Evolutionary conservation across 306 rosid species (phyloP), one percentile per base, ranked within the genome.

Genomic region (Cercis canadensis): DNA sequence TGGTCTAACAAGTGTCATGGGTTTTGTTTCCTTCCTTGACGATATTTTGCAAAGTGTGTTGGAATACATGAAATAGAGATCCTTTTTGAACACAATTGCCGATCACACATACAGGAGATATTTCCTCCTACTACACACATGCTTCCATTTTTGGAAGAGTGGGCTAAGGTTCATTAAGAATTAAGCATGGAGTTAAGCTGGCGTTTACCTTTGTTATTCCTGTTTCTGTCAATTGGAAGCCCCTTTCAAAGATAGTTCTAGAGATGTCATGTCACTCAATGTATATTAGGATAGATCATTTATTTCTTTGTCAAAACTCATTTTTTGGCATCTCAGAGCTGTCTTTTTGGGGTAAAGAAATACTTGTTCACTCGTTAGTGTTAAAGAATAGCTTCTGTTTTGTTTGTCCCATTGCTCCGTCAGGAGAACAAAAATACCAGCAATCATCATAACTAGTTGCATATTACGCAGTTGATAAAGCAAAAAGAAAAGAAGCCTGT

Each of bases 1-100:
- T 57, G 92, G 98, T 51, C 83, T 87, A 18, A 84, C 96, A 0
- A 94, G 94, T 45, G 87, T 90, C 47, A 83, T 83, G 90, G 98
- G 98, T 79, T 90, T 88, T 66, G 90, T 90, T 71, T 88, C 98
- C 66, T 84, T 84, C 66, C 88, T 84, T 52, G 88, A 90, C 50
- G 92, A 92, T 36, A 74, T 90, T 74, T 79, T 89, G 11, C 92
- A 76, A 75, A 78, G 86, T 54, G 98, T 87, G 37, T 50, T 89
- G 63, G 96, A 90, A 56, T 94, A 87, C 87, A 69, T 90, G 60
- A 94, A 84, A 68, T 87, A 87, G 79, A 70, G 78, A 32, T 40
- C 76, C 53, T 65, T 53, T 41, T 18, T 66, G 78, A 79, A 36
- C 69, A 9, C 5, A 54, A 39, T 75, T 47, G 75, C 72, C 15